Evolutionary conservation across 2,329 filamentous ascomycete species (phyloP).

Genomic region (Xylaria sp.): DNA sequence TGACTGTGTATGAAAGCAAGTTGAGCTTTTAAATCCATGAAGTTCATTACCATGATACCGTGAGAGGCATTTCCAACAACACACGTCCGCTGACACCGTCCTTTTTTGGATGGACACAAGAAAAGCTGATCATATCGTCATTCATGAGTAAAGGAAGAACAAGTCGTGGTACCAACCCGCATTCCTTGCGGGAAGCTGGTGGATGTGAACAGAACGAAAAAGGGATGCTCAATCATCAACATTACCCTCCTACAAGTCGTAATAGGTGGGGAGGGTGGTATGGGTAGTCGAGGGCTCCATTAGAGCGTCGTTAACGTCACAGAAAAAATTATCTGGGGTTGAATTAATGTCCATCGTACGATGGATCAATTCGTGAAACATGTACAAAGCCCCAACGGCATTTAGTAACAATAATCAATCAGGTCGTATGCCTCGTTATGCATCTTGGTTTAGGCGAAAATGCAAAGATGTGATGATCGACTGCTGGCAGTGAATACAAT

Average conservation of each 20-base stretch:
- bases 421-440: constrained; percentile 57
- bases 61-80: constrained; percentile 54
- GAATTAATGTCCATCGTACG: constrained; percentile 50
- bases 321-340: constrained; percentile 42
- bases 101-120: constrained; percentile 53
- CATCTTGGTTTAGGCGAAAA: constrained; percentile 51
- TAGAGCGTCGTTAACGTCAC: constrained; percentile 46
- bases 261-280: constrained; percentile 47
- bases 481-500: constrained; percentile 54
- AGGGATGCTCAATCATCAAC: constrained; percentile 50
- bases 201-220: constrained; percentile 48
- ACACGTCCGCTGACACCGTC: constrained; percentile 53
- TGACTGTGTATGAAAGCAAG: constrained; percentile 52
- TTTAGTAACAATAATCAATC: constrained; percentile 51
- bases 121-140: constrained; percentile 51
- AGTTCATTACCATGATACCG: constrained; percentile 55
- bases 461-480: constrained; percentile 47
- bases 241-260: constrained; percentile 50
- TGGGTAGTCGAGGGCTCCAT: constrained; percentile 49
- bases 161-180: constrained; percentile 47
- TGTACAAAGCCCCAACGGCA: constrained; percentile 50
- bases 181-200: constrained; percentile 41
- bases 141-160: constrained; percentile 51
- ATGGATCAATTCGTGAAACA: constrained; percentile 51
- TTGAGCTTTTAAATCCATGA: constrained; percentile 51